Evolutionary conservation across 495 filamentous ascomycete species (phyloP).

Genomic region (Podospora appendiculata): DNA sequence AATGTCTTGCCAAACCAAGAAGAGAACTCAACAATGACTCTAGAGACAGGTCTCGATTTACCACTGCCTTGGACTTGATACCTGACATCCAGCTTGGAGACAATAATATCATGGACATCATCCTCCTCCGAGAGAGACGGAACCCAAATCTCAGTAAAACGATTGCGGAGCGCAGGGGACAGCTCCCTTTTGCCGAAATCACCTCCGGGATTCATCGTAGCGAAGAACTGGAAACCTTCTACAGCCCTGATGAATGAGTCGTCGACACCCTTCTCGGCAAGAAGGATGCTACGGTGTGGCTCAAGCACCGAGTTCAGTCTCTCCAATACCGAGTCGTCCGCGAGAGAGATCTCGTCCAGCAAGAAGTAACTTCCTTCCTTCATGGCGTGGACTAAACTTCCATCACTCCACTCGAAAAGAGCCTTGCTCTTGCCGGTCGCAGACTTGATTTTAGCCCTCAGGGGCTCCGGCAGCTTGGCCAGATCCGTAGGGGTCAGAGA

Average conservation of each 20-base stretch:
- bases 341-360: slow-evolving; percentile 94
- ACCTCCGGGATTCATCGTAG: slow-evolving; percentile 98
- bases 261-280: slow-evolving; percentile 86
- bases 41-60: slow-evolving; percentile 38
- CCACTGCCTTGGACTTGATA: slow-evolving; percentile 17
- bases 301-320: slow-evolving; percentile 97
- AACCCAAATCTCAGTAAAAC: slow-evolving; percentile 99
- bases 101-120: slow-evolving; percentile 81
- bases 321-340: slow-evolving; percentile 95
- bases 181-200: slow-evolving; percentile 98
- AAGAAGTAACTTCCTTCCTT: slow-evolving; percentile 82
- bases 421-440: slow-evolving; percentile 61
- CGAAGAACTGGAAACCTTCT: slow-evolving; percentile 89
- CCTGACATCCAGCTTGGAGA: slow-evolving; percentile 53
- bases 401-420: slow-evolving; percentile 95
- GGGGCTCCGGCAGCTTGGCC: slow-evolving; percentile 35
- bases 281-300: slow-evolving; percentile 70
- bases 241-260: slow-evolving; percentile 69
- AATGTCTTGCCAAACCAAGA: slow-evolving; percentile 84
- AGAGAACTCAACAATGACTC: slow-evolving; percentile 73
- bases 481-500: slow-evolving; percentile 16
- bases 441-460: slow-evolving; percentile 49
- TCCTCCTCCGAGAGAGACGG: slow-evolving; percentile 71
- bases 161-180: slow-evolving; percentile 88
- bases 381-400: slow-evolving; percentile 93